Evolutionary conservation across 2,329 filamentous ascomycete species (phyloP).

Genomic region (Penicillium thymicola): DNA sequence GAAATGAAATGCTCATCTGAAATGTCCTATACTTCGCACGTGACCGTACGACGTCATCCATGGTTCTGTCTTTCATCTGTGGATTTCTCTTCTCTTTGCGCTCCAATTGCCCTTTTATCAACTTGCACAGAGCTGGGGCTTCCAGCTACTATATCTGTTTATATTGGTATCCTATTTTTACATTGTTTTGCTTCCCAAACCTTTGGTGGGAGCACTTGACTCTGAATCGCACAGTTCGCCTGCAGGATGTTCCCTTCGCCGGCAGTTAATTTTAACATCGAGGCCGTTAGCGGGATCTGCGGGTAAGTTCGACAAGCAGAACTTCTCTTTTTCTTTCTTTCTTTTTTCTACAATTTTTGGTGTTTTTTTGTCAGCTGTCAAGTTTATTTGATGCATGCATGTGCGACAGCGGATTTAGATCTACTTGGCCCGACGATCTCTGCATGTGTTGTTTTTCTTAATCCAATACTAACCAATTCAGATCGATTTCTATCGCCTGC

Average conservation of each 20-base stretch:
- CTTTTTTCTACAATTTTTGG: not conserved
- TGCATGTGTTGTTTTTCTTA: not conserved
- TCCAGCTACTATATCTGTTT: not conserved
- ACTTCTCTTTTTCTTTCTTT: not conserved
- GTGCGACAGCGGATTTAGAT: not conserved
- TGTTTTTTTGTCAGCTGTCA: not conserved
- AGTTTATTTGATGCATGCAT: not conserved
- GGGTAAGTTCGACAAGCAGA: slow-evolving; percentile 55
- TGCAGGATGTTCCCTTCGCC: slow-evolving; percentile 39
- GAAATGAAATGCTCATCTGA: not conserved
- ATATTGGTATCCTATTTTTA: not conserved
- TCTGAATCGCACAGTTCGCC: slow-evolving; percentile 7
- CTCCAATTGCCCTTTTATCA: slow-evolving; percentile 10
- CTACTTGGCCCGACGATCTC: not conserved
- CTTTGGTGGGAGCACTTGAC: not conserved
- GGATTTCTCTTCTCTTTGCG: slow-evolving; percentile 15
- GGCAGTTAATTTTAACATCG: slow-evolving; percentile 68
- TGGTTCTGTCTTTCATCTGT: slow-evolving; percentile 4
- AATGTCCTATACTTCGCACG: slow-evolving; percentile 10
- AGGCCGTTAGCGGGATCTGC: slow-evolving; percentile 88
- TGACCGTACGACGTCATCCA: slow-evolving; percentile 24
- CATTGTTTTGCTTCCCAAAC: not conserved
- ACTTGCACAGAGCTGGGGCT: slow-evolving; percentile 3
- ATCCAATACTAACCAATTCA: slow-evolving; percentile 33
- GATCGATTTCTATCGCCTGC: slow-evolving; percentile 93